These are phyloP conservation scores for Bruguiera hainesii DNA, from an alignment of 441 rosid species.

Conservation along the genomic window DNA sequence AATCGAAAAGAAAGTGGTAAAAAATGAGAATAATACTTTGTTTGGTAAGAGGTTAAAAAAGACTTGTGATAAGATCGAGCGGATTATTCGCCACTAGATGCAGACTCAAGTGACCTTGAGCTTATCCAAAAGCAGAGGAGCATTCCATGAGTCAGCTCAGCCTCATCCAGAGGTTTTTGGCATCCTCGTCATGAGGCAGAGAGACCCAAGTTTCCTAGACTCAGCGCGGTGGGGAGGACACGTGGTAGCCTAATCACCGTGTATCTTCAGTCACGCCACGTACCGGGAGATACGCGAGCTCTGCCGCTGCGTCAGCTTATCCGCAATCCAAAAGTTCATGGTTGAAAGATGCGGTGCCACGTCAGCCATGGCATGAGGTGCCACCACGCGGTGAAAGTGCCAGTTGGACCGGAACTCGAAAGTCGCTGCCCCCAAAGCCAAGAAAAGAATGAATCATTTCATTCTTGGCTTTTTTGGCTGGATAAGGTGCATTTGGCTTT, in stretches of 20 bases:
- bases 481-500: conserved; percentile 13
- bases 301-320: conserved; percentile 32
- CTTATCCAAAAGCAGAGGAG: conserved; percentile 33
- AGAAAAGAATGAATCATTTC: not conserved
- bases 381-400: conserved; percentile 13
- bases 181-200: conserved; percentile 31
- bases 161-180: not conserved
- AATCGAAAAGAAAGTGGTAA: no score
- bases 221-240: conserved; percentile 4
- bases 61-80: no score
- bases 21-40: no score
- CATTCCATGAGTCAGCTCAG: not conserved
- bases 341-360: conserved; percentile 21
- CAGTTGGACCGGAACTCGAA: no score
- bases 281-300: conserved; percentile 24
- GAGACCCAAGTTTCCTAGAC: not conserved
- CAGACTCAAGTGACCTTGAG: not conserved
- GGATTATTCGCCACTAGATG: no score
- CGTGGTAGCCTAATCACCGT: conserved; percentile 19
- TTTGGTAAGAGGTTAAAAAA: no score
- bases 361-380: conserved; percentile 17
- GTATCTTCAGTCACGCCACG: conserved; percentile 18
- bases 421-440: not conserved
- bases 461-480: not conserved
- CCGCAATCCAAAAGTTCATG: conserved; percentile 21